Evolutionary conservation across 148 eudicot genomes (phyloP).

Genomic region (Spergularia marina): DNA sequence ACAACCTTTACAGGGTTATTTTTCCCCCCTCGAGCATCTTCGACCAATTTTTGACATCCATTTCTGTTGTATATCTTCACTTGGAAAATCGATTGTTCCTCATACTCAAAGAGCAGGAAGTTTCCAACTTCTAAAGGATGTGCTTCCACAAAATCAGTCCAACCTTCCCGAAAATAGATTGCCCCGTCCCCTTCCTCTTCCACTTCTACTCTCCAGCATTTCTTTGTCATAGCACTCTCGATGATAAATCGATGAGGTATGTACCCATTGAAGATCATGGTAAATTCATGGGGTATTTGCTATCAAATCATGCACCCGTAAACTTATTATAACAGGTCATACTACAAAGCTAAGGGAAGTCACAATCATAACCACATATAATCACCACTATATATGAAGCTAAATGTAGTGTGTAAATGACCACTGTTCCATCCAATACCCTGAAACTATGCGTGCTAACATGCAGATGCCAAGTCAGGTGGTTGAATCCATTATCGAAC

Average conservation of each 20-base stretch:
- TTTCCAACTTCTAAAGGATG: conserved; percentile 27
- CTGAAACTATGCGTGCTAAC: no score
- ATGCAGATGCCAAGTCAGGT: no score
- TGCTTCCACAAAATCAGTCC: conserved; percentile 31
- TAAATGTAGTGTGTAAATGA: not conserved
- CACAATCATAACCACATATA: not conserved
- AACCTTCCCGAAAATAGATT: conserved; percentile 29
- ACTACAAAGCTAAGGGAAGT: no score
- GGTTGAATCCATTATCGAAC: no score
- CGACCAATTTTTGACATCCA: conserved; percentile 23
- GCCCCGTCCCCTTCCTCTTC: conserved; percentile 26
- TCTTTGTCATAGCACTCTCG: conserved; percentile 19
- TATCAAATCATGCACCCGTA: not conserved
- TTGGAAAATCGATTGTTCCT: conserved; percentile 27
- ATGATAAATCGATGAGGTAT: conserved; percentile 35
- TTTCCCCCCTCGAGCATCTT: not conserved
- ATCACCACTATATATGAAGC: no score
- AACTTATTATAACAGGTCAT: not conserved
- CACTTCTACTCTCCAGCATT: conserved; percentile 31
- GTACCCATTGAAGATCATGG: conserved; percentile 19
- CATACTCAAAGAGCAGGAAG: conserved; percentile 28
- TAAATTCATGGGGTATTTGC: conserved; percentile 34
- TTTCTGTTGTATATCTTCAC: conserved; percentile 27
- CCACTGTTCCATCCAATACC: not conserved
- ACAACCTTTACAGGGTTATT: conserved; percentile 7